phyloP scores from a whole-genome alignment of 1,139 yeast species.

The Taphrina sp. region DNA sequence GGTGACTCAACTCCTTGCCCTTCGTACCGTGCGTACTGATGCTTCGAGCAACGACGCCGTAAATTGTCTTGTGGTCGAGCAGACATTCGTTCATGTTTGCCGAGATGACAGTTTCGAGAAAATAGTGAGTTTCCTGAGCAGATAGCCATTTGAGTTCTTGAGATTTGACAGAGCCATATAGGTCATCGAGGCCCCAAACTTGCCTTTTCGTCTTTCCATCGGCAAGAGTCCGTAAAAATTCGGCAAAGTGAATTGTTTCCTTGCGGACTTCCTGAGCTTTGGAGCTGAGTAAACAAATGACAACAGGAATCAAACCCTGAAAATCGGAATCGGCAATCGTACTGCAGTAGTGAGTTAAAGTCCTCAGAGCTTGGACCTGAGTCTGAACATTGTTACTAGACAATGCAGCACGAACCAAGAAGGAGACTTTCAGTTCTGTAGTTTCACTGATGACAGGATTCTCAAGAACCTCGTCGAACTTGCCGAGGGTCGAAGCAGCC shows the following conservation, averaged over 20 bases:
- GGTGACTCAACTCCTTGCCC: conserved; percentile 39
- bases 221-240: neutral
- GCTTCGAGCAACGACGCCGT: conserved; percentile 44
- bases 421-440: conserved; percentile 3
- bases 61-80: conserved; percentile 51
- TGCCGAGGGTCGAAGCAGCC: conserved; percentile 12
- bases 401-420: conserved; percentile 19
- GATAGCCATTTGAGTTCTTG: conserved; percentile 56
- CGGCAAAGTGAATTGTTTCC: conserved; percentile 4
- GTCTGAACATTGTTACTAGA: conserved; percentile 15
- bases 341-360: conserved; percentile 25
- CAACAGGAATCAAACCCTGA: conserved; percentile 44
- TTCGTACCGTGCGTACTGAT: conserved; percentile 35
- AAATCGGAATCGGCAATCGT: conserved; percentile 40
- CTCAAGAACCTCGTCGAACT: conserved; percentile 12
- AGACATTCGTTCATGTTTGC: conserved; percentile 47
- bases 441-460: conserved; percentile 1
- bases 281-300: conserved; percentile 42
- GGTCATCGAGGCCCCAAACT: conserved; percentile 29
- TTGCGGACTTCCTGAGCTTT: conserved; percentile 45
- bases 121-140: conserved; percentile 59
- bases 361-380: conserved; percentile 48
- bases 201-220: neutral
- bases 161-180: conserved; percentile 41
- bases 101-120: conserved; percentile 51